A percentile compares a stretch with the other conserved stretches of the same genome.
Evolutionary conservation across 2,329 filamentous ascomycete genomes (phyloP).

Genomic region (Catunica adiposa): DNA sequence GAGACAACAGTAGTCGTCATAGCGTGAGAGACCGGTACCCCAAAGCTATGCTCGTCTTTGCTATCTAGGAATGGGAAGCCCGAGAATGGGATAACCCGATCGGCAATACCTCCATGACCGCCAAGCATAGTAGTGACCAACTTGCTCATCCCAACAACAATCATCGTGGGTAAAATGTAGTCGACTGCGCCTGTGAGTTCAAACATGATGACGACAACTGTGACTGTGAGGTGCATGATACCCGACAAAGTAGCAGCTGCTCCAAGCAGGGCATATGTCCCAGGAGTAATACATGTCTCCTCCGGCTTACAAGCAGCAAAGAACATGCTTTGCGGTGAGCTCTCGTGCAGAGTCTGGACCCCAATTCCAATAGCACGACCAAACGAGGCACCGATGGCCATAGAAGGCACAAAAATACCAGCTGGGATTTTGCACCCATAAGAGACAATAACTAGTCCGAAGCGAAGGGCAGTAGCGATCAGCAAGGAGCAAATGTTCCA

Average conservation of each 20-base stretch:
- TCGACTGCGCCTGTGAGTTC: conserved; percentile 93
- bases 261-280: conserved; percentile 90
- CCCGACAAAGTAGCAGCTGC: conserved; percentile 82
- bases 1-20: conserved; percentile 68
- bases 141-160: conserved; percentile 93
- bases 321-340: conserved; percentile 65
- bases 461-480: conserved; percentile 63
- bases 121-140: conserved; percentile 68
- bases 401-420: conserved; percentile 93
- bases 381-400: conserved; percentile 92
- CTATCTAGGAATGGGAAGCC: conserved; percentile 93
- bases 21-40: conserved; percentile 76
- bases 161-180: conserved; percentile 97
- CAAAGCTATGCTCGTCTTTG: conserved; percentile 95
- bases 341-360: conserved; percentile 75
- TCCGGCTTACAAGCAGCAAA: conserved; percentile 83
- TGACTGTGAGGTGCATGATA: conserved; percentile 96
- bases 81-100: conserved; percentile 98
- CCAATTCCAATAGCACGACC: conserved; percentile 87
- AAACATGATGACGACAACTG: conserved; percentile 98
- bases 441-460: conserved; percentile 79
- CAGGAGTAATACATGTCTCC: conserved; percentile 88
- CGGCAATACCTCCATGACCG: conserved; percentile 90
- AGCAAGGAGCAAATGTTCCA: conserved; percentile 63
- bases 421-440: conserved; percentile 97